Evolutionary conservation across 331 rosid species (phyloP).

Genomic region (Spiraea crenata): DNA sequence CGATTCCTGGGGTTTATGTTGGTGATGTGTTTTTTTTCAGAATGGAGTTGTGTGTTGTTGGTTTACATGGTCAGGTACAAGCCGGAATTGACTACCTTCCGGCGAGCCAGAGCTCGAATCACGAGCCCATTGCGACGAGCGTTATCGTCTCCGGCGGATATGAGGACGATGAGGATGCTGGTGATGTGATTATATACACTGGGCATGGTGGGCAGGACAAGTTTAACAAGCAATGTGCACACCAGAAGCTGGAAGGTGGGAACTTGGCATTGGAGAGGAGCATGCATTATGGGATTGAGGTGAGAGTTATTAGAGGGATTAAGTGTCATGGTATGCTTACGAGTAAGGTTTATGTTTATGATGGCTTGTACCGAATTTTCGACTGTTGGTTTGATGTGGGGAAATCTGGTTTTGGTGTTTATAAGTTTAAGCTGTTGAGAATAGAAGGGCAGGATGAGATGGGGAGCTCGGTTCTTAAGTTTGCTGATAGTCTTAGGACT

Average conservation of each 20-base stretch:
- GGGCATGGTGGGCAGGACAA: constrained; percentile 98
- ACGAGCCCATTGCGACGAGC: constrained; percentile 92
- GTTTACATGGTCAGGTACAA: constrained; percentile 81
- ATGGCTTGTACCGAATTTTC: constrained; percentile 70
- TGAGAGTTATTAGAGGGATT: constrained; percentile 80
- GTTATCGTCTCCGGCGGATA: constrained; percentile 90
- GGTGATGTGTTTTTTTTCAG: constrained; percentile 85
- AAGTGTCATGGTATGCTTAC: constrained; percentile 46
- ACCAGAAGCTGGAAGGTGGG: constrained; percentile 89
- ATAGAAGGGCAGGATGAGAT: constrained; percentile 81
- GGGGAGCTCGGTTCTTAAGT: constrained; percentile 68
- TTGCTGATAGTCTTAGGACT: constrained; percentile 51
- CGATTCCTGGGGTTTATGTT: constrained; percentile 75
- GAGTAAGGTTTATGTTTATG: constrained; percentile 77
- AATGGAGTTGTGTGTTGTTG: constrained; percentile 85
- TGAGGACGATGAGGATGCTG: constrained; percentile 84
- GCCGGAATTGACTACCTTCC: constrained; percentile 93
- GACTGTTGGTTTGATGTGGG: constrained; percentile 94
- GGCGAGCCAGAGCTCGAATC: constrained; percentile 69
- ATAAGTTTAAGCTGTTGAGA: constrained; percentile 72
- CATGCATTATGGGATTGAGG: constrained; percentile 86
- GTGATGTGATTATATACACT: constrained; percentile 74
- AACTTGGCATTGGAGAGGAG: constrained; percentile 93
- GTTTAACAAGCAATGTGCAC: constrained; percentile 55
- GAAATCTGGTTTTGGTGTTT: constrained; percentile 90